Conservation (phyloP, 176 grass and related monocot genomes). For the Elymus sibiricus region DNA sequence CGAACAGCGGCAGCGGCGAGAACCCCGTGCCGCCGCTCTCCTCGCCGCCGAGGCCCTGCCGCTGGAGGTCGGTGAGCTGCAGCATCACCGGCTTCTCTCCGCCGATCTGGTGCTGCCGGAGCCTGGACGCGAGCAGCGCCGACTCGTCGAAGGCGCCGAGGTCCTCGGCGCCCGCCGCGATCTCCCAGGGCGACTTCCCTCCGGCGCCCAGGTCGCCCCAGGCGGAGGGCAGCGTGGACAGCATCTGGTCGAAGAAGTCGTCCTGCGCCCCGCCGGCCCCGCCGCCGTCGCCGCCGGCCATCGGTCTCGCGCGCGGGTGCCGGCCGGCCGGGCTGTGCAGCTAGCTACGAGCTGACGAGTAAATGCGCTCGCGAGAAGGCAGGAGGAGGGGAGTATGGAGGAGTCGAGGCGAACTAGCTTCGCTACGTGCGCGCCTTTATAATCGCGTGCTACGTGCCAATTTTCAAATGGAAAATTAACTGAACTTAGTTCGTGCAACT, state of each 20-base stretch:
- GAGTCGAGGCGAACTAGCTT: neutral
- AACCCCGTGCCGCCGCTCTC: conserved; percentile 31
- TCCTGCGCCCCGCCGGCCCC: conserved; percentile 39
- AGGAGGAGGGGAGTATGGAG: neutral
- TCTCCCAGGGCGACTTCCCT: conserved; percentile 71
- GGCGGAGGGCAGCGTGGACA: conserved; percentile 58
- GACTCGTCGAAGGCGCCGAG: conserved; percentile 65
- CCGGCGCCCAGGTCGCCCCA: conserved; percentile 63
- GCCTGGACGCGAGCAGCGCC: conserved; percentile 52
- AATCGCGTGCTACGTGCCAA: neutral
- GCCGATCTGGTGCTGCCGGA: conserved; percentile 86
- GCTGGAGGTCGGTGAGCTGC: conserved; percentile 58
- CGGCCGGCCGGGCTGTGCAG: neutral
- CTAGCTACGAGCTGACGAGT: neutral
- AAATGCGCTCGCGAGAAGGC: neutral
- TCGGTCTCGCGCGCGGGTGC: conserved; percentile 13
- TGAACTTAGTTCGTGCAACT: conserved; percentile 8
- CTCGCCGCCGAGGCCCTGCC: conserved; percentile 41
- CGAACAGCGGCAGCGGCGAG: conserved; percentile 57
- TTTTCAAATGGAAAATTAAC: neutral
- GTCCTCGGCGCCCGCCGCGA: conserved; percentile 18
- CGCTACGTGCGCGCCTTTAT: conserved; percentile 26
- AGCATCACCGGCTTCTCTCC: conserved; percentile 73
- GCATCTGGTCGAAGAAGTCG: conserved; percentile 98
- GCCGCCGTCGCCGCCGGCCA: conserved; percentile 22